Percentiles rank a stretch among this genome's conserved stretches.
Conservation (phyloP, 495 filamentous ascomycete species). For the Opeltia flavorubescens region DNA sequence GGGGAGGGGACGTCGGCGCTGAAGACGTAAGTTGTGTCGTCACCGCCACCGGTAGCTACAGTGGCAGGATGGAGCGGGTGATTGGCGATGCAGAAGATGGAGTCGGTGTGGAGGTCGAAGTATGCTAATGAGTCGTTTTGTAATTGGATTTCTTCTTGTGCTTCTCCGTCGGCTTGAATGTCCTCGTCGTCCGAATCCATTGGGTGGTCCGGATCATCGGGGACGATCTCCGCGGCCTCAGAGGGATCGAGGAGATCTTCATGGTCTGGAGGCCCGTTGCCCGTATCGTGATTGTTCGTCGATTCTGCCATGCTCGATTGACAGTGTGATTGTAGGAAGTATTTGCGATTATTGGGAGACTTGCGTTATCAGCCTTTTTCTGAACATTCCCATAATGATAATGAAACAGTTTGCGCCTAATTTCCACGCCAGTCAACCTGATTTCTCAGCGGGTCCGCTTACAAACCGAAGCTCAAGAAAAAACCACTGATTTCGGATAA, state of each 20-base stretch:
- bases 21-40: conserved; percentile 71
- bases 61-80: conserved; percentile 69
- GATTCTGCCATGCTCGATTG: neutral
- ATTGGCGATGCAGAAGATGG: conserved; percentile 83
- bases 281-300: neutral
- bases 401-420: too few relatives aligned
- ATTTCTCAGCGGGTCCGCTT: neutral
- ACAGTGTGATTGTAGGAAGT: neutral
- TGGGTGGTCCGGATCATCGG: conserved; percentile 47
- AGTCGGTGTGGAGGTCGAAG: conserved; percentile 78
- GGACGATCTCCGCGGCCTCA: conserved; percentile 57
- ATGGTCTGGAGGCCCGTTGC: conserved; percentile 34
- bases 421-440: too few relatives aligned
- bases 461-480: conserved; percentile 3
- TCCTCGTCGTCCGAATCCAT: conserved; percentile 49
- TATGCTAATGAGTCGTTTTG: conserved; percentile 86
- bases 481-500: neutral
- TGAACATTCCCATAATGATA: too few relatives aligned
- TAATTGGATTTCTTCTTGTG: conserved; percentile 56
- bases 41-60: conserved; percentile 78
- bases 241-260: conserved; percentile 49
- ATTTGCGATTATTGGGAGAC: too few relatives aligned
- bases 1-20: conserved; percentile 43
- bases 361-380: too few relatives aligned
- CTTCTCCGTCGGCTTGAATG: conserved; percentile 42